phyloP scores from a whole-genome alignment of 805 yeast species.

The Ogataea ramenticola region DNA sequence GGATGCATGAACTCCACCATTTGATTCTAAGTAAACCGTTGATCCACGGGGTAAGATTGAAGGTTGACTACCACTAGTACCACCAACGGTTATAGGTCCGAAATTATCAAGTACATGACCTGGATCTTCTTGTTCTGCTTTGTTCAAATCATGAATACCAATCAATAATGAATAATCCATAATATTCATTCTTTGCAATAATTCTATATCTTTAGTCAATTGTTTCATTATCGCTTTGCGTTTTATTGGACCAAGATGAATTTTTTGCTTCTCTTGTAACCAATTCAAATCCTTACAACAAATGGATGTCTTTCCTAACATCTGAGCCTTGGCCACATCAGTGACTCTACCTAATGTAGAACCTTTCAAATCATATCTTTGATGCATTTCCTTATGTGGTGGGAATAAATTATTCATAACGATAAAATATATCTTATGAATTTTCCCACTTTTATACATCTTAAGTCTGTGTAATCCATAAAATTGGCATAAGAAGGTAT shows the following conservation, averaged over 20 bases:
- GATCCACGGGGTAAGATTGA: constrained; percentile 2
- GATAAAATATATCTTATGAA: constrained; percentile 78
- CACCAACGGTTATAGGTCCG: constrained; percentile 17
- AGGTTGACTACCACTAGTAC: constrained; percentile 11
- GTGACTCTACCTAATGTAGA: constrained; percentile 78
- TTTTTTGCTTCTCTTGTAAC: constrained; percentile 56
- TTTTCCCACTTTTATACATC: constrained; percentile 55
- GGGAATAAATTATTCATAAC: constrained; percentile 98
- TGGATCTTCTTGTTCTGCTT: constrained; percentile 36
- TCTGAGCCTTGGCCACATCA: constrained; percentile 23
- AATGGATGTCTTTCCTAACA: constrained; percentile 21
- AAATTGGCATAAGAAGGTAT: constrained; percentile 88
- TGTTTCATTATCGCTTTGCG: constrained; percentile 56
- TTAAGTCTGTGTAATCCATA: constrained; percentile 93
- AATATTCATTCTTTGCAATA: constrained; percentile 68
- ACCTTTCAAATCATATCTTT: constrained; percentile 88
- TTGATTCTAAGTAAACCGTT: constrained; percentile 23
- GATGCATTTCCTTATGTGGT: constrained; percentile 79
- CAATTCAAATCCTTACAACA: constrained; percentile 87
- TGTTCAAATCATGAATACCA: constrained; percentile 75
- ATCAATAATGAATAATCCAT: constrained; percentile 93
- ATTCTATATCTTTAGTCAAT: constrained; percentile 63
- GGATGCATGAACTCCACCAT: constrained; percentile 80
- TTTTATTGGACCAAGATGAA: constrained; percentile 73
- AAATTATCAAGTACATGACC: constrained; percentile 15